Conservation (phyloP, 2,329 filamentous ascomycete genomes). For the Ophiostoma sp. region DNA sequence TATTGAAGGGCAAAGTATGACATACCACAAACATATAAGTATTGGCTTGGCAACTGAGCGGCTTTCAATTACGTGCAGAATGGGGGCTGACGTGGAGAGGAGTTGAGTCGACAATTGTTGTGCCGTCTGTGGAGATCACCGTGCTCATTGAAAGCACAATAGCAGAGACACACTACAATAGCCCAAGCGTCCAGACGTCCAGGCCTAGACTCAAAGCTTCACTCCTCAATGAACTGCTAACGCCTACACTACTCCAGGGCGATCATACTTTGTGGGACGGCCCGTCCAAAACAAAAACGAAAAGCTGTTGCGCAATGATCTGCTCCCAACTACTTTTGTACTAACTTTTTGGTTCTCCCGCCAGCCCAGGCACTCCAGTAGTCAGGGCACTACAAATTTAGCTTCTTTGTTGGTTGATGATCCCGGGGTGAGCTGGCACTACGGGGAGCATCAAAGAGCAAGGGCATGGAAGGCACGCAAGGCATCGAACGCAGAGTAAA, state of each 20-base stretch:
- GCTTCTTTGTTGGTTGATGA: not conserved
- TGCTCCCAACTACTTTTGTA: not conserved
- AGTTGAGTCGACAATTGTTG: not conserved
- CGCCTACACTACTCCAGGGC: not conserved
- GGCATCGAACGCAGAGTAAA: not conserved
- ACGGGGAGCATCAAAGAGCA: not conserved
- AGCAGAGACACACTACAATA: not conserved
- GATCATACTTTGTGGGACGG: slow-evolving; percentile 14
- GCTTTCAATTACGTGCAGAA: not conserved
- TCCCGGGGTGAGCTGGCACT: not conserved
- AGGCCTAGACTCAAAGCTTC: not conserved
- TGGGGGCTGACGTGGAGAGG: not conserved
- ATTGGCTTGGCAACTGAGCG: not conserved
- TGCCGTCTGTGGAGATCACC: not conserved
- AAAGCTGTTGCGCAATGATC: slow-evolving; percentile 6
- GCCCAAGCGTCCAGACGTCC: too few species aligned
- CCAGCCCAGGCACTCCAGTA: not conserved
- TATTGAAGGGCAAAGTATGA: not conserved
- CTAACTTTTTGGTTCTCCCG: not conserved
- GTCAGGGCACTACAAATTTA: not conserved
- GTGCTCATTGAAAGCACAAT: not conserved
- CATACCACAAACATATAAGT: not conserved
- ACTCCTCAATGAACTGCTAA: not conserved
- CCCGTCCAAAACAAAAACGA: not conserved
- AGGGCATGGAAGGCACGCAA: not conserved